These are phyloP conservation scores for Rubia peregrina DNA, from an alignment of 305 asterid species.

Conservation along the genomic window DNA sequence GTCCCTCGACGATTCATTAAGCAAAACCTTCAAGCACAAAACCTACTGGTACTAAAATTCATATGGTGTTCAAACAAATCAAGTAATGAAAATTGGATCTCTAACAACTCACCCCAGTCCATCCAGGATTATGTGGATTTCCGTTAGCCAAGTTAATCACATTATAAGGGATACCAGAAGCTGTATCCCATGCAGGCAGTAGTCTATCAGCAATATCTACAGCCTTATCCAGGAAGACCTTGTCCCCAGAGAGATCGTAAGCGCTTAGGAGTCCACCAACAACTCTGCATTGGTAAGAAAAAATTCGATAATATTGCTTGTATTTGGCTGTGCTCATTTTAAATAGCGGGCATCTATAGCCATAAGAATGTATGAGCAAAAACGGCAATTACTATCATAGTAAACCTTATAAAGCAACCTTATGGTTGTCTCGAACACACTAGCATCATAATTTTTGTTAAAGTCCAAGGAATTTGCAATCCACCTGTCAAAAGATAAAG, in stretches of 20 bases:
- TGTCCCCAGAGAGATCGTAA: conserved; percentile 91
- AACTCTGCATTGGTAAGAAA: conserved; percentile 57
- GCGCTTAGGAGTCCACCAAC: conserved; percentile 97
- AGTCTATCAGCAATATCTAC: conserved; percentile 85
- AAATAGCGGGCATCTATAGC: conserved; percentile 3
- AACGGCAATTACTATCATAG: conserved; percentile 28
- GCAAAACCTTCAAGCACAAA: conserved; percentile 1
- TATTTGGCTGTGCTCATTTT: background rate
- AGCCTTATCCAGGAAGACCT: conserved; percentile 85
- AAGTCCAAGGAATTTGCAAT: conserved; percentile 83
- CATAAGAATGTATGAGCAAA: conserved; percentile 19
- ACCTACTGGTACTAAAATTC: background rate
- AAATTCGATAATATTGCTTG: conserved; percentile 16
- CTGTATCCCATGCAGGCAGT: conserved; percentile 92
- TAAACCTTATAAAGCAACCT: conserved; percentile 97
- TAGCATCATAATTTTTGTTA: conserved; percentile 91
- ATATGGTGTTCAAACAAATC: background rate
- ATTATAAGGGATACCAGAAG: conserved; percentile 89
- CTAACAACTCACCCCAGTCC: conserved; percentile 80
- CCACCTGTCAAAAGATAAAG: conserved; percentile 57
- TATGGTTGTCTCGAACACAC: conserved; percentile 99
- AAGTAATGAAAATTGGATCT: conserved; percentile 4
- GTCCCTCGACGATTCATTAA: background rate
- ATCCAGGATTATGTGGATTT: conserved; percentile 88
- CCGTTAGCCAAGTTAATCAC: conserved; percentile 79